phyloP scores from a whole-genome alignment of 768 basidiomycete species.

The Tricholoma hemisulphureum region DNA sequence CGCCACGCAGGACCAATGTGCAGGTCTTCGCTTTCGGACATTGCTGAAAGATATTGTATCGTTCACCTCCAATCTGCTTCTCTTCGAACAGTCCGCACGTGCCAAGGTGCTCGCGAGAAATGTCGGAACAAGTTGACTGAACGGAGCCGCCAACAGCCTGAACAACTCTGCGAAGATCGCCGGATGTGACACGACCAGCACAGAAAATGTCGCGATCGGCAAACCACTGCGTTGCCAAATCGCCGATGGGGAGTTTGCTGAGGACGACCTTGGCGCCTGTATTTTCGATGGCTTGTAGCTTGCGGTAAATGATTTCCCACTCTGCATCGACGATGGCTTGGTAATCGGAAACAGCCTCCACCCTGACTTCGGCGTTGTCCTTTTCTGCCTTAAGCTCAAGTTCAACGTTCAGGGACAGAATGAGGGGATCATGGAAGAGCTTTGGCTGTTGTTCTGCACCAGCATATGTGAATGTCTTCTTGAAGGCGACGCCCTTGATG shows the following conservation, averaged over 20 bases:
- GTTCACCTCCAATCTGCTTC: conserved; percentile 92
- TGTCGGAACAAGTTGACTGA: conserved; percentile 95
- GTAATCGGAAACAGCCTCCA: conserved; percentile 96
- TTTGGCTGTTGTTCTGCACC: conserved; percentile 99
- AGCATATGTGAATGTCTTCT: conserved; percentile 99
- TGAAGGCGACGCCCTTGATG: conserved; percentile 92
- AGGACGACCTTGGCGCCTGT: conserved; percentile 97
- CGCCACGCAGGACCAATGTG: conserved; percentile 90
- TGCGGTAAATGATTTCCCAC: conserved; percentile 99
- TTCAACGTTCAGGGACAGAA: conserved; percentile 95
- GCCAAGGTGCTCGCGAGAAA: conserved; percentile 85
- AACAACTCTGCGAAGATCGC: conserved; percentile 89
- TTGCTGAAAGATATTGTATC: conserved; percentile 93
- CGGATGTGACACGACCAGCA: conserved; percentile 89
- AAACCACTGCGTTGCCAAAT: conserved; percentile 98
- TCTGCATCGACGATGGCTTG: conserved; percentile 99
- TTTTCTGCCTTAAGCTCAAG: conserved; percentile 99
- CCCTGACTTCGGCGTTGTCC: conserved; percentile 97
- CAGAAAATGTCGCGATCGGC: conserved; percentile 99
- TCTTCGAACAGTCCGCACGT: conserved; percentile 94
- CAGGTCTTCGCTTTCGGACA: conserved; percentile 95
- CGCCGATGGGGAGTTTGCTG: conserved; percentile 97
- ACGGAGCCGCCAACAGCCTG: conserved; percentile 94
- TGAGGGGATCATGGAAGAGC: conserved; percentile 81
- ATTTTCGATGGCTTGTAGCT: conserved; percentile 91